Evolutionary conservation across 225 moss, liverwort and hornwort species (phyloP), one percentile per base, ranked within the genome.

Genomic region (Pleurozium schreberi): DNA sequence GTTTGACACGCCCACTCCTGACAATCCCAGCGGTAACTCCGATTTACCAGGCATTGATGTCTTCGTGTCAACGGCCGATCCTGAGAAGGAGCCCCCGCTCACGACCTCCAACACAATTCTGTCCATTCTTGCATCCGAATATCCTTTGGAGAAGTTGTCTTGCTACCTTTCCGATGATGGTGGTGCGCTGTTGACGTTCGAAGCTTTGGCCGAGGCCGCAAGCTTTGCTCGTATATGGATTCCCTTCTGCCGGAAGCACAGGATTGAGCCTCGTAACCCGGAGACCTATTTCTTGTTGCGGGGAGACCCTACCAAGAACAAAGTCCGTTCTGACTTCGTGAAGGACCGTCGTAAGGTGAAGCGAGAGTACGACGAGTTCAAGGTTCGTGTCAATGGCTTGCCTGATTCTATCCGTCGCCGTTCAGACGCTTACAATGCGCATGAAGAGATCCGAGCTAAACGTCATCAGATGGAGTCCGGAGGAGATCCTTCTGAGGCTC

Each of bases 281-380:
- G 96, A 96, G 60, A 94, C 96, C 27, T 96, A 96, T 60, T 96
- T 95, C 81, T 79, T 94, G 84, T 82, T 96, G 75, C 86, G 68
- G 62, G 96, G 96, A 42, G 96, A 96, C 84, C 95, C 95, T 12
- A 96, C 96, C 20, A 96, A 96, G 81, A 93, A 93, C 75, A 96
- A 95, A 85, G 93, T 96, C 19, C 92, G 95, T 31, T 83, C 93
- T 8, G 96, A 96, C 60, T 96, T 96, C 36, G 96, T 96, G 67
- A 96, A 95, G 83, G 95, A 96, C 75, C 95, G 96, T 42, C 92
- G 96, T 55, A 92, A 95, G 64, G 94, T 95, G 87, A 96, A 96
- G 86, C 91, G 96, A 85, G 96, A 96, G 88, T 96, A 96, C n/a
- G 96, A 96, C 82, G 96, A 96, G 73, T 93, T 96, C 66, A 96